A percentile compares a stretch with the other conserved stretches of the same genome.
Conservation (phyloP, 164 flowering plant species). For the Litsea cubeba region DNA sequence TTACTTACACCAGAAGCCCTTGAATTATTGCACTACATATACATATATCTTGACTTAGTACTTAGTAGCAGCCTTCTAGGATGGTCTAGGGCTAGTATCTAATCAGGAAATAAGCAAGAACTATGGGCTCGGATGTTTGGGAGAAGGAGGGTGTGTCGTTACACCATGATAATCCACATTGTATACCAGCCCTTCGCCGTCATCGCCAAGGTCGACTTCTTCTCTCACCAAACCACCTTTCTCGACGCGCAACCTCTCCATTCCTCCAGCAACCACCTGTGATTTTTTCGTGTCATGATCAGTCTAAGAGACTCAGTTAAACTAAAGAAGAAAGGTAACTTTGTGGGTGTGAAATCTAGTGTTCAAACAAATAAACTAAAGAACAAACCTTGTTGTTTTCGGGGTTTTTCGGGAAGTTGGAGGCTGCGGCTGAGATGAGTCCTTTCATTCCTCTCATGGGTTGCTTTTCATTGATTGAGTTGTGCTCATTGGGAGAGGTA, state of each 20-base stretch:
- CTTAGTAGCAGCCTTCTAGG: neutral
- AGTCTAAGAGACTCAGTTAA: neutral
- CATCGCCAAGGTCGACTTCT: conserved; percentile 8
- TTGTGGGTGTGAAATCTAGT: neutral
- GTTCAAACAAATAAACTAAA: neutral
- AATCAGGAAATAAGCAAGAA: neutral
- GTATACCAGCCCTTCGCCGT: conserved; percentile 39
- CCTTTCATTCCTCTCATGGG: neutral
- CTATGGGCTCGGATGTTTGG: conserved; percentile 44
- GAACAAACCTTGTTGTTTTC: conserved; percentile 18
- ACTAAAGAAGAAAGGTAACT: neutral
- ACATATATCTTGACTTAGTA: neutral
- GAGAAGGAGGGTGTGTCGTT: conserved; percentile 48
- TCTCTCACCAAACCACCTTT: conserved; percentile 4
- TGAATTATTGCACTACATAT: neutral
- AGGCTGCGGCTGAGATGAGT: neutral
- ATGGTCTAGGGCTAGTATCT: neutral
- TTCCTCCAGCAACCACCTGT: conserved; percentile 30
- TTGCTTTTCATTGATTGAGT: conserved; percentile 6
- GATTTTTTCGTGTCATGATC: neutral
- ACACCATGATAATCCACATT: conserved; percentile 69
- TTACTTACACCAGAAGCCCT: neutral
- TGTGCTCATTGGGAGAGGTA: conserved; percentile 2
- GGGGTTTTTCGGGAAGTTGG: neutral
- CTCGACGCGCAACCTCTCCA: neutral